Base-by-base conservation (phyloP, 2,329 filamentous ascomycete genomes). In the Curvularia sp. region DNA sequence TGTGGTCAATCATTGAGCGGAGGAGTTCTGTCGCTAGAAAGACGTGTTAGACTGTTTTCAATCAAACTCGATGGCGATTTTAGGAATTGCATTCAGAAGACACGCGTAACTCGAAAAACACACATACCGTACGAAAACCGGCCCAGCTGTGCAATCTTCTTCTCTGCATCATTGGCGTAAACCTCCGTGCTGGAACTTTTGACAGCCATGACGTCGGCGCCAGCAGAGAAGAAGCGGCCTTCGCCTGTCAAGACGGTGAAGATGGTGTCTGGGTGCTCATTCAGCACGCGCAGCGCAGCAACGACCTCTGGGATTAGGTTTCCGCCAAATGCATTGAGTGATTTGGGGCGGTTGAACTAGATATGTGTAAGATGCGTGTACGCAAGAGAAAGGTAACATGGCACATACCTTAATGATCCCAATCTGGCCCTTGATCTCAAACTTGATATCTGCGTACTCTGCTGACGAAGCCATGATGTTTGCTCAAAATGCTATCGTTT, bases 231-330 rank as follows among this genome's bases (percentile, higher is more conserved):
- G 68, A 83, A 84, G 10, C 81, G 72, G 1, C 82, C 82, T 62
- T 82, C 81, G 18, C 82, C 82, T 0, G 81, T 84, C 10, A 83
- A 61, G 1, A 84, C 81, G 1, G 82, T 84, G 64, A 84, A 83
- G 13, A 83, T 68, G 5, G 82, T 84, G 39, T 80, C 76, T 3
- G 81, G 81, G 61, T 83, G 75, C 33, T 80, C 75, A 62, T 83
- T 77, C 4, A 83, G 72, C 35, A 78, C 75, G 57, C 81, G 71
- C 1, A 83, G 68, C 0, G 80, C 81, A 4, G 70, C 72, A 24
- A 83, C 77, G 7, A 75, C 75, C 47, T 83, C 80, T 4, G 71
- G 44, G 46, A 82, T 75, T 6, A 84, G 58, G 50, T 77, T 80
- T 13, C 79, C 80, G 38, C 80, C 79, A 49, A 83, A 83, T 1